Conservation (phyloP, 2,329 filamentous ascomycete genomes). For the Tolypocladium guangdongense region DNA sequence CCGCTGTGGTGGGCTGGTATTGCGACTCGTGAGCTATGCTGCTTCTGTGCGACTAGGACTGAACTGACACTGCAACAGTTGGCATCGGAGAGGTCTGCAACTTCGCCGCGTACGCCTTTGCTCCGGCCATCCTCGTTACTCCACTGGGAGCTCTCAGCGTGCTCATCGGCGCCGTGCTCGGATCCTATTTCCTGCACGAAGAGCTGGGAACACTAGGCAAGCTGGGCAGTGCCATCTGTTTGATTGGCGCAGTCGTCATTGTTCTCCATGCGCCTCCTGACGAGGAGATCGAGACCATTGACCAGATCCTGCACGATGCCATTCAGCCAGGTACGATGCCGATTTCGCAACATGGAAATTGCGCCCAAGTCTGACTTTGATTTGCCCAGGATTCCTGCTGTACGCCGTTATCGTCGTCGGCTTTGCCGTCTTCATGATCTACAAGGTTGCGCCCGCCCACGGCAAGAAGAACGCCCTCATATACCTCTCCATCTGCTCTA, state of each 20-base stretch:
- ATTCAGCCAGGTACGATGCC: conserved; percentile 65
- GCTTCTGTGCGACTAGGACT: background rate
- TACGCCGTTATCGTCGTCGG: conserved; percentile 72
- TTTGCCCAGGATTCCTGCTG: conserved; percentile 66
- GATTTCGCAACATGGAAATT: conserved; percentile 9
- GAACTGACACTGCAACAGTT: conserved; percentile 44
- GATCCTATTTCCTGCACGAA: conserved; percentile 89
- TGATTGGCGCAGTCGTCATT: conserved; percentile 94
- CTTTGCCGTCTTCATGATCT: conserved; percentile 92
- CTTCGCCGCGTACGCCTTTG: conserved; percentile 96
- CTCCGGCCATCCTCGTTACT: conserved; percentile 95
- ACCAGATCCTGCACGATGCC: conserved; percentile 83
- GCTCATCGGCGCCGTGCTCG: conserved; percentile 85
- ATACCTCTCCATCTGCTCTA: conserved; percentile 95
- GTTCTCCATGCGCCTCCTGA: conserved; percentile 94
- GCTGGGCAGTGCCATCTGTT: conserved; percentile 88
- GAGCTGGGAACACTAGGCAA: conserved; percentile 84
- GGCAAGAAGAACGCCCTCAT: conserved; percentile 94
- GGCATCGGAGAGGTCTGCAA: conserved; percentile 90
- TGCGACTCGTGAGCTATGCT: conserved; percentile 55
- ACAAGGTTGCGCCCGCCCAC: conserved; percentile 78
- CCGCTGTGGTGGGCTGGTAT: conserved; percentile 98
- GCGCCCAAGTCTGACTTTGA: conserved; percentile 3
- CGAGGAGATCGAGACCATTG: conserved; percentile 80
- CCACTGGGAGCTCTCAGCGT: conserved; percentile 90